Percentiles rank a stretch among this genome's conserved stretches.
phyloP scores from a whole-genome alignment of 257 asterid species.

The Nicotiana otophora region DNA sequence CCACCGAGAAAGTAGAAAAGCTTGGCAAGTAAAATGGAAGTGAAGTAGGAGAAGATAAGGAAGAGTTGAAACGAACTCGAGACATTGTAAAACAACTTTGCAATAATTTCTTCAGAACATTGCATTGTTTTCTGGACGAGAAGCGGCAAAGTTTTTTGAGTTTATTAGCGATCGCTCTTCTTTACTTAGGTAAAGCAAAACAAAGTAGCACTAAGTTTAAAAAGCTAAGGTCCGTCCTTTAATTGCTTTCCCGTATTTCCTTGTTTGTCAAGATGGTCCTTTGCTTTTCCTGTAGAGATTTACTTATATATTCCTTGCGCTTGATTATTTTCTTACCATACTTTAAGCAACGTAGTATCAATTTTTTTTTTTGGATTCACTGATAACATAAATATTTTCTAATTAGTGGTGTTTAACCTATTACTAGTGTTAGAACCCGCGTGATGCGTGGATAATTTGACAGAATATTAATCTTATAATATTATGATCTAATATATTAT shows the following conservation, averaged over 20 bases:
- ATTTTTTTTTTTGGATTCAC: neutral
- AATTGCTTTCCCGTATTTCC: constrained; percentile 39
- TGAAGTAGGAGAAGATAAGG: constrained; percentile 63
- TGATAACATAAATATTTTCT: too few species aligned
- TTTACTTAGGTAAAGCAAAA: constrained; percentile 33
- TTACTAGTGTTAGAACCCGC: too few species aligned
- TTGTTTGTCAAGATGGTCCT: constrained; percentile 25
- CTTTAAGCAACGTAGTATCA: neutral
- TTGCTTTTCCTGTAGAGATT: neutral
- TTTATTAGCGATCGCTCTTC: constrained; percentile 25
- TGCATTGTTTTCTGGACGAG: constrained; percentile 42
- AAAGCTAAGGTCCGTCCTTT: constrained; percentile 33
- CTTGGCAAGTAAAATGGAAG: constrained; percentile 63
- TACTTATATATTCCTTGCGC: neutral
- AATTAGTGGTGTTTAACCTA: too few species aligned
- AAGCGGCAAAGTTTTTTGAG: constrained; percentile 8
- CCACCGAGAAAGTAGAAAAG: constrained; percentile 71
- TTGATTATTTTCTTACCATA: neutral
- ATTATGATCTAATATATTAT: too few species aligned
- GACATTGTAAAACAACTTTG: constrained; percentile 62
- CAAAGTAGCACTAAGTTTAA: constrained; percentile 36
- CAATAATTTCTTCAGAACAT: constrained; percentile 50
- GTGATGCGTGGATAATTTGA: too few species aligned
- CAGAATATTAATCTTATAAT: too few species aligned
- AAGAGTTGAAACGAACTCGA: constrained; percentile 64